phyloP scores from a whole-genome alignment of 768 basidiomycete genomes.

The Boletellus ananas region DNA sequence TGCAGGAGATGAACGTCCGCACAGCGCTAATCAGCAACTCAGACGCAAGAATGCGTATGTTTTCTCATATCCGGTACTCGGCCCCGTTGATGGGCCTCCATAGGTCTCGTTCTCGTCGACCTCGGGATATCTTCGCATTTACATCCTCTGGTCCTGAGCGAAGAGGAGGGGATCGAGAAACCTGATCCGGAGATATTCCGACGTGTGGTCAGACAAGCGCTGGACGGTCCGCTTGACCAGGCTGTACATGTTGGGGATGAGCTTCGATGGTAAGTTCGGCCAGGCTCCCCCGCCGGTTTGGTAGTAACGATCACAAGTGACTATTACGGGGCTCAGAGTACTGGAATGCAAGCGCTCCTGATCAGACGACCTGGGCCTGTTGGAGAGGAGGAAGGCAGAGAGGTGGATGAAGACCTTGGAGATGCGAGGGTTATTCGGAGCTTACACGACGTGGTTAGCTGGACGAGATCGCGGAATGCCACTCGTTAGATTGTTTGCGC shows the following conservation, averaged over 20 bases:
- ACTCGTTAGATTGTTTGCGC: background rate
- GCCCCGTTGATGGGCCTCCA: slow-evolving; percentile 1
- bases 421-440: slow-evolving; percentile 38
- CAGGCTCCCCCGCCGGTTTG: background rate
- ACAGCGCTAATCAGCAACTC: slow-evolving; percentile 70
- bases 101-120: slow-evolving; percentile 55
- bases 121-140: slow-evolving; percentile 50
- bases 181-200: slow-evolving; percentile 58
- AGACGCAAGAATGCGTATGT: slow-evolving; percentile 67
- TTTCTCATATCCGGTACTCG: background rate
- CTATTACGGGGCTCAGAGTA: slow-evolving; percentile 54
- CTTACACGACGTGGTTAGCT: slow-evolving; percentile 34
- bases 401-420: slow-evolving; percentile 39
- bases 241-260: slow-evolving; percentile 78
- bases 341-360: slow-evolving; percentile 56
- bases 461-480: slow-evolving; percentile 28
- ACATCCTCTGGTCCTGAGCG: slow-evolving; percentile 61
- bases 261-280: slow-evolving; percentile 48
- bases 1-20: slow-evolving; percentile 44
- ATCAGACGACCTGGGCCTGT: slow-evolving; percentile 48
- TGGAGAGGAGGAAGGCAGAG: slow-evolving; percentile 45
- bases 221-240: slow-evolving; percentile 25
- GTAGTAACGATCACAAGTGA: slow-evolving; percentile 43
- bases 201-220: slow-evolving; percentile 32
- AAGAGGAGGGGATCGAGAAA: slow-evolving; percentile 67